These are phyloP conservation scores for Ogataea minuta DNA, from an alignment of 805 yeast genomes.

Conservation along the genomic window DNA sequence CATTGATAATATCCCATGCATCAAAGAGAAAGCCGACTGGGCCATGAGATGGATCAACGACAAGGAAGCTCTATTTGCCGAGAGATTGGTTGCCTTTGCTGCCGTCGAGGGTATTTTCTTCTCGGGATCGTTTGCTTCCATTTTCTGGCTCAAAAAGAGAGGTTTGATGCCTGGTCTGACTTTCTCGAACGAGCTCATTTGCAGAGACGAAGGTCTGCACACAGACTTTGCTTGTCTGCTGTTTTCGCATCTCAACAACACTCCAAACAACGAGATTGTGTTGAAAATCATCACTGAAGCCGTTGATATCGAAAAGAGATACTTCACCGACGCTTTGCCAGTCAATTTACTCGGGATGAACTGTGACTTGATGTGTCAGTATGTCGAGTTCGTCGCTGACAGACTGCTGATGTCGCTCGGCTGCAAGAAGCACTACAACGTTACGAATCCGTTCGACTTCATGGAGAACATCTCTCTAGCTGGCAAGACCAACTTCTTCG, in stretches of 20 bases:
- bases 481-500: conserved; percentile 98
- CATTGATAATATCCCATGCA: conserved; percentile 93
- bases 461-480: conserved; percentile 98
- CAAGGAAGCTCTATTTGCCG: conserved; percentile 84
- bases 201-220: conserved; percentile 98
- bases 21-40: conserved; percentile 98
- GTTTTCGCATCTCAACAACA: conserved; percentile 88
- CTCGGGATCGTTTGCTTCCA: conserved; percentile 97
- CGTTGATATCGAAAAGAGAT: conserved; percentile 89
- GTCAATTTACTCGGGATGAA: conserved; percentile 94
- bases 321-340: conserved; percentile 93
- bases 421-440: conserved; percentile 83
- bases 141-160: conserved; percentile 98
- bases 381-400: conserved; percentile 97
- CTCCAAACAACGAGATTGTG: conserved; percentile 77
- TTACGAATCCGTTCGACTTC: conserved; percentile 92
- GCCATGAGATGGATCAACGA: conserved; percentile 96
- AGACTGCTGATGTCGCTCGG: conserved; percentile 90
- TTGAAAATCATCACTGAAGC: conserved; percentile 92
- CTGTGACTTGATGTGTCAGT: conserved; percentile 90
- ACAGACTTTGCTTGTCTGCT: conserved; percentile 97
- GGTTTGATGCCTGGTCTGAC: conserved; percentile 99
- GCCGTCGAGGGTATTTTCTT: conserved; percentile 99
- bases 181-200: conserved; percentile 94
- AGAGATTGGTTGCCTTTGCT: conserved; percentile 96